Base-by-base conservation (phyloP, 2,329 filamentous ascomycete species). In the Incumbomyces lentus region DNA sequence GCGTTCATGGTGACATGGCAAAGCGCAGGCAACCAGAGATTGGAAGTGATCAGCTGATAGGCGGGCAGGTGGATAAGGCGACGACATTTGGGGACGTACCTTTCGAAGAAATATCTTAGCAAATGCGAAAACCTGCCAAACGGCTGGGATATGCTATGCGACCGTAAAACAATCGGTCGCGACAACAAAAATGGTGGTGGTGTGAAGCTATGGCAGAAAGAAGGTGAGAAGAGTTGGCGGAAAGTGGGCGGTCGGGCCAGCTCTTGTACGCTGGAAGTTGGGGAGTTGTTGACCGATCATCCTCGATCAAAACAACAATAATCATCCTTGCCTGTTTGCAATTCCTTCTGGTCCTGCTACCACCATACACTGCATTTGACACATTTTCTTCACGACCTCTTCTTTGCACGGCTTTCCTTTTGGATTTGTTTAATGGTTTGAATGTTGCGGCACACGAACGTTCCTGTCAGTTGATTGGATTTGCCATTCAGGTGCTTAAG, bases 51-150 rank as follows among this genome's bases (percentile, higher is more conserved):
- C 32, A 18, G 41, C 38, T 26, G 35, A 44, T 33, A 19, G 31
- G 36, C 22, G 41, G 26, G 30, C 41, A 36, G 19, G 31, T 30
- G 36, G 49, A 52, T 53, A 48, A 49, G 47, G 36, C 22, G 29
- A 46, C 19, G 34, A 36, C 43, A 44, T 42, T 45, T 49, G 38
- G 48, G 31, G 34, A 52, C 55, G 33, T 57, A 57, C 53, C 53
- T 55, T 44, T 46, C 16, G 36, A 50, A 42, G 18, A 16, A 45
- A 30, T n/a, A 31, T 51, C 54, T 44, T 45, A 47, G 35, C 39
- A 26, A 11, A 36, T 29, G 40, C 44, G 26, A 52, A 47, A 53
- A 40, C 16, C 19, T 39, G 29, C 3, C 11, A 16, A 41, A 14
- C 10, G 34, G 36, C 50, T 29, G 47, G 51, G 45, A 49, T 52